These are phyloP conservation scores for Triticum monococcum DNA, from an alignment of 176 grass and related monocot species.

Conservation along the genomic window DNA sequence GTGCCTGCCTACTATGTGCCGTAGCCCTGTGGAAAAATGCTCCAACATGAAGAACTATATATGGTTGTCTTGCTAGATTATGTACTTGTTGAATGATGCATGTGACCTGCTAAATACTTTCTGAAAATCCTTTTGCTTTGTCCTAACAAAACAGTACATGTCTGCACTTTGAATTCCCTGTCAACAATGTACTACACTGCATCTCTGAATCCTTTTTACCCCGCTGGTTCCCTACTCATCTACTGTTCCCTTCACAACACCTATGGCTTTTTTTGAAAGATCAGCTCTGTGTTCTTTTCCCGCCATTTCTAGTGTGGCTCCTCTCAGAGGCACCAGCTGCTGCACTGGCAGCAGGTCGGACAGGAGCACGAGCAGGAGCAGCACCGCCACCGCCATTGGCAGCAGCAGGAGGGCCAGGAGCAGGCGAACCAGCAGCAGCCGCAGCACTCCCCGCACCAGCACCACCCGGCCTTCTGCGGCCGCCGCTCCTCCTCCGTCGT, in stretches of 20 bases:
- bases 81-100: background rate
- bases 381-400: conserved; percentile 6
- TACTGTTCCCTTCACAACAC: background rate
- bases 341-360: background rate
- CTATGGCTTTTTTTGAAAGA: background rate
- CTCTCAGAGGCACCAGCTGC: conserved; percentile 26
- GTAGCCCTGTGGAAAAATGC: background rate
- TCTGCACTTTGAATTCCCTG: background rate
- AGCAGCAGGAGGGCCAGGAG: conserved; percentile 31
- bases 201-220: background rate
- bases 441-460: conserved; percentile 31
- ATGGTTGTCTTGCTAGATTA: background rate
- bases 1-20: background rate
- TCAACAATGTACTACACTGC: conserved; percentile 40
- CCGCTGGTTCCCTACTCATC: conserved; percentile 7
- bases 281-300: background rate
- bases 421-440: conserved; percentile 47
- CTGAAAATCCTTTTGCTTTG: background rate
- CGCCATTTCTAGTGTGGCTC: background rate
- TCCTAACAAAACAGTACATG: conserved; percentile 9
- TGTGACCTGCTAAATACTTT: background rate
- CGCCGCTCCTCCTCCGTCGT: conserved; percentile 47
- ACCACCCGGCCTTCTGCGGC: conserved; percentile 17
- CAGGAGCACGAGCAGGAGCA: background rate
- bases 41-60: background rate